Evolutionary conservation across 176 grass and related monocot species (phyloP), one percentile per base, ranked within the genome.

Genomic region (Paspalum notatum): DNA sequence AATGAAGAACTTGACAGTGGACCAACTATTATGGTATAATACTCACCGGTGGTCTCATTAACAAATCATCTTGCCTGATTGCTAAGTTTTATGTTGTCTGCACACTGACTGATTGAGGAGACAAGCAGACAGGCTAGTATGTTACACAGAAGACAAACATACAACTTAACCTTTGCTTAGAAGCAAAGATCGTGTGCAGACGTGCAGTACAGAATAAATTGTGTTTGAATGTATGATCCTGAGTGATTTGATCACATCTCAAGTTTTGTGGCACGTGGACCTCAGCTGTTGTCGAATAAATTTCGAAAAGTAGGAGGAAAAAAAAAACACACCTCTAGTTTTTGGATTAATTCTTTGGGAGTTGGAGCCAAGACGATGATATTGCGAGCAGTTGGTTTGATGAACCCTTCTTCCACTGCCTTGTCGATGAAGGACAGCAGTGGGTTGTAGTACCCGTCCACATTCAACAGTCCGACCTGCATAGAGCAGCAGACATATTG

Each of bases 361-460:
- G 69, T 81, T 60, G 77, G 84, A 55, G 84, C 84, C 69, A 86
- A 50, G 50, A 86, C 61, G 5, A 86, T 81, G 77, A 81, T 86
- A 49, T 67, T 62, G 18, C 77, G 77, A 14, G 84, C 77, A 41
- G 12, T 81, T 68, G 84, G 77, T 55, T 74, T 75, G 61, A 86
- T 86, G 44, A 86, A 86, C 26, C 77, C 84, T 81, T 86, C 77
- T 79, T 86, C 84, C 20, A 86, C 84, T 42, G 84, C 84, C 58
- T 86, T 86, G 50, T 86, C 69, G 10, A 86, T 80, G 70, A 86
- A 86, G 56, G 69, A 81, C 53, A 86, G n/a, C 39, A 86, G 73
- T 3, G 77, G 69, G 26, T 86, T 80, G 69, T 86, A 86, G 60
- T 86, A 86, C 17, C 77, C 84, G 4, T 80, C 77, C 61, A 86